A percentile compares a stretch with the other conserved stretches of the same genome.
Evolutionary conservation across 75 land plant species (phyloP).

Genomic region (Pseudotsuga menziesii): DNA sequence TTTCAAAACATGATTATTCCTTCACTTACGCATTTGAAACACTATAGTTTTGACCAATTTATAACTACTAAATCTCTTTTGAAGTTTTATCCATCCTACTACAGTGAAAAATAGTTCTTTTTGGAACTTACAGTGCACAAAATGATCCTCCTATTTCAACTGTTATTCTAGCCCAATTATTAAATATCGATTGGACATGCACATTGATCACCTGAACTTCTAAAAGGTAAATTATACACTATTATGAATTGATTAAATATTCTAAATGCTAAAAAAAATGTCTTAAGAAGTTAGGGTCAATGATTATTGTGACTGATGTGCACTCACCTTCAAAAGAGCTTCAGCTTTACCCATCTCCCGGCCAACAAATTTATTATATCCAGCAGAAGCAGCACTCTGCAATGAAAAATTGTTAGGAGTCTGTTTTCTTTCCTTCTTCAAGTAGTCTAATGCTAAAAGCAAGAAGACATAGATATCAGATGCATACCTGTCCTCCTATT

Average conservation of each 20-base stretch:
- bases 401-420: neutral
- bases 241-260: too few species aligned
- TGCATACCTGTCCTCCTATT: constrained; percentile 79
- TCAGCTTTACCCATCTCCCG: constrained; percentile 99
- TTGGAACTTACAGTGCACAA: neutral
- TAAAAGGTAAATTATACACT: too few species aligned
- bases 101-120: neutral
- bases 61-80: neutral
- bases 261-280: neutral
- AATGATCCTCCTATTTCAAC: neutral
- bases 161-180: neutral
- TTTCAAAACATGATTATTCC: neutral
- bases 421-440: neutral
- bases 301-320: neutral
- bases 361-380: constrained; percentile 91
- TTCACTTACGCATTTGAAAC: neutral
- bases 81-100: neutral
- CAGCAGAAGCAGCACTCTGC: constrained; percentile 68
- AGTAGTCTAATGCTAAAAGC: neutral
- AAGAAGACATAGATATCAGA: neutral
- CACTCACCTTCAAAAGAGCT: constrained; percentile 86
- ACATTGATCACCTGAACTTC: neutral
- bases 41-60: neutral
- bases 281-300: neutral
- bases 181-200: neutral